Base-by-base conservation (phyloP, 148 eudicot genomes). In the Chenopodium formosanum region DNA sequence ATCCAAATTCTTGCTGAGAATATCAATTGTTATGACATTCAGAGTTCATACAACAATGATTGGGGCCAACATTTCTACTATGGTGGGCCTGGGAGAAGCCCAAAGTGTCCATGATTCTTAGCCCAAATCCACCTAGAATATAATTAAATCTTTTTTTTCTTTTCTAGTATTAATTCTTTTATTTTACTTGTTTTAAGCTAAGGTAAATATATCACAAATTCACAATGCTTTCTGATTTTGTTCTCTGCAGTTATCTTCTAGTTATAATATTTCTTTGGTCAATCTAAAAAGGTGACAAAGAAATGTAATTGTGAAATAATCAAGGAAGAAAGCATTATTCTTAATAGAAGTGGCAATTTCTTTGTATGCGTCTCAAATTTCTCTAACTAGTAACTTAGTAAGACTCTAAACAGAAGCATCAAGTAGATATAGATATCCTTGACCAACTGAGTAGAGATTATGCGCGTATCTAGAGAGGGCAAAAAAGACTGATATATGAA, bases 51-150 rank as follows among this genome's bases (percentile, higher is more conserved):
- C 75, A 91, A 88, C 82, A 86, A 27, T 70, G 89, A 90, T 83
- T 97, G 99, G 99, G 99, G 97, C 48, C 90, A 94, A 5, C 86
- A 94, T 83, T 97, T 97, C 81, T 97, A 92, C 89, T 96, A 89
- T 81, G 99, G 99, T 78, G 99, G 99, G 83, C 97, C 99, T 25
- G 99, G 99, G 78, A 91, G 83, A 82, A 97, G 88, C 85, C 93
- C 95, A 27, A 86, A 81, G 0, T 97, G 99, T 79, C 91, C 86
- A 47, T 85, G 64, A 81, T 37, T 48, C 7, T 12, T 53, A 47
- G 52, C 47, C 68, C 74, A 76, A 62, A 70, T 10, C 65, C 9
- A 60, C 23, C 25, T 76, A 44, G 73, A 52, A 32, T 44, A 48
- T 70, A 29, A 44, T 70, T 37, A 19, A 22, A n/a, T 16, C 40